Conservation (phyloP, 192 early-diverging fungal genomes). For the Coemansia sp. region DNA sequence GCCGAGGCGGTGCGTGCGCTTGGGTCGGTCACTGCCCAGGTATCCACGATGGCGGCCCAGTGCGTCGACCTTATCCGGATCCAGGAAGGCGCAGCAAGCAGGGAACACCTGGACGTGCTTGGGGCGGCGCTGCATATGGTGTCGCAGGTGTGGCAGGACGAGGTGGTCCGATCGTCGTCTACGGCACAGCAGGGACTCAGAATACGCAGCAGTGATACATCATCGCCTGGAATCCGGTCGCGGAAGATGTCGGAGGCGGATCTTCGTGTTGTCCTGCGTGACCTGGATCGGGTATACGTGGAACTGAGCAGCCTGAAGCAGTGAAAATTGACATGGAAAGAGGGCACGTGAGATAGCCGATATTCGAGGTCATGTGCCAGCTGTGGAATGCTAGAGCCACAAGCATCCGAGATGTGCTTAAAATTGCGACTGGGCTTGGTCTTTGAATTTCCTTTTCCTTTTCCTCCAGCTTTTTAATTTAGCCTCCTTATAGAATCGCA, state of each 20-base stretch:
- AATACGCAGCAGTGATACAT: not conserved
- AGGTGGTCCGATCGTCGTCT: slow-evolving; percentile 20
- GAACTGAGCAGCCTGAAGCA: slow-evolving; percentile 6
- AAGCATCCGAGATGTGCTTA: too few relatives aligned
- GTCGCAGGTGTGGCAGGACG: slow-evolving; percentile 46
- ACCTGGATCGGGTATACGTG: slow-evolving; percentile 17
- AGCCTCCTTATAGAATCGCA: not conserved
- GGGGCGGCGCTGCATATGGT: slow-evolving; percentile 26
- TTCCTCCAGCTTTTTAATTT: too few relatives aligned
- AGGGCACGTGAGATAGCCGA: not conserved
- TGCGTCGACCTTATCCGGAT: slow-evolving; percentile 27
- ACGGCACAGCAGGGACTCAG: not conserved
- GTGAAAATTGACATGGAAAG: not conserved
- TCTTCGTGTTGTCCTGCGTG: slow-evolving; percentile 23
- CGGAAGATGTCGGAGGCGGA: slow-evolving; percentile 21
- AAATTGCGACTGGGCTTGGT: too few relatives aligned
- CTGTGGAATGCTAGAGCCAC: too few relatives aligned
- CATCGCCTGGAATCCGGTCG: slow-evolving; percentile 2
- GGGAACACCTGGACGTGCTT: not conserved
- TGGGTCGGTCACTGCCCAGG: slow-evolving; percentile 41
- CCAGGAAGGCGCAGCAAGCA: not conserved
- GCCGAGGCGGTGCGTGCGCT: slow-evolving; percentile 24
- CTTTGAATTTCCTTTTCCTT: too few relatives aligned
- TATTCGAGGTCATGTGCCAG: not conserved
- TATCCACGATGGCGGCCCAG: slow-evolving; percentile 38